A percentile compares a stretch with the other conserved stretches of the same genome.
These are phyloP conservation scores for Dioszegia crocea DNA, from an alignment of 768 basidiomycete species.

Conservation along the genomic window DNA sequence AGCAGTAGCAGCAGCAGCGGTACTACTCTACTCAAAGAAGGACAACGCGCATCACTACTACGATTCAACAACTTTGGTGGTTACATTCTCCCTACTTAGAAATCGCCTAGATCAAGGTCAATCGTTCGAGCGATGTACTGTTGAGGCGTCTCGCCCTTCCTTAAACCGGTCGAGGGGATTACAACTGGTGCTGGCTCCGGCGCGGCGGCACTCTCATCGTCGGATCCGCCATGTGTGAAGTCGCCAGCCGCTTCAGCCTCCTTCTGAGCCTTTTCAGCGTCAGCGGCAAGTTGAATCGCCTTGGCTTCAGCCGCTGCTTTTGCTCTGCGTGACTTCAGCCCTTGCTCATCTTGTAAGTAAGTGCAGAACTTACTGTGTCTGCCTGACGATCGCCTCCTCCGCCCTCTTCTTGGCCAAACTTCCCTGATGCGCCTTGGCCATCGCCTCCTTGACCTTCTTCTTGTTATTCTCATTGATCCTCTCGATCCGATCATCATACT, in stretches of 20 bases:
- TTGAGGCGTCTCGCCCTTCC: constrained; percentile 36
- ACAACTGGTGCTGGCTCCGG: constrained; percentile 16
- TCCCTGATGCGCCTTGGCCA: constrained; percentile 41
- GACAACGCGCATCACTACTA: too few relatives aligned
- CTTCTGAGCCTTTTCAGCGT: background rate
- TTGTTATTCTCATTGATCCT: constrained; percentile 87
- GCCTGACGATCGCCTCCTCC: constrained; percentile 69
- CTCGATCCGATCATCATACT: constrained; percentile 59
- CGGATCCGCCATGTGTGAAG: constrained; percentile 49
- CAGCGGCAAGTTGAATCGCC: background rate
- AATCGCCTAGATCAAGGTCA: constrained; percentile 48
- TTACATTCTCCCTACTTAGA: too few relatives aligned
- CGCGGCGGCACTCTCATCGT: background rate
- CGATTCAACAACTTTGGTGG: too few relatives aligned
- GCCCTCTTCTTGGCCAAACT: constrained; percentile 62
- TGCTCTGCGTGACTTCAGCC: constrained; percentile 1
- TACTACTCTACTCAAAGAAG: too few relatives aligned
- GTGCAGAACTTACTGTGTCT: constrained; percentile 49
- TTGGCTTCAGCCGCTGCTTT: constrained; percentile 3
- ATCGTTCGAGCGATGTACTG: constrained; percentile 41
- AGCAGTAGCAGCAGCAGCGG: too few relatives aligned
- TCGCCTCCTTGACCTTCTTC: constrained; percentile 67
- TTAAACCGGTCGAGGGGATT: constrained; percentile 20
- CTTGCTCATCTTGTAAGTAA: background rate
- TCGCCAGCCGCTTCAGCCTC: background rate